A percentile compares a stretch with the other conserved stretches of the same genome.
phyloP scores from a whole-genome alignment of 2,329 filamentous ascomycete genomes.

The Seiridium unicorne region DNA sequence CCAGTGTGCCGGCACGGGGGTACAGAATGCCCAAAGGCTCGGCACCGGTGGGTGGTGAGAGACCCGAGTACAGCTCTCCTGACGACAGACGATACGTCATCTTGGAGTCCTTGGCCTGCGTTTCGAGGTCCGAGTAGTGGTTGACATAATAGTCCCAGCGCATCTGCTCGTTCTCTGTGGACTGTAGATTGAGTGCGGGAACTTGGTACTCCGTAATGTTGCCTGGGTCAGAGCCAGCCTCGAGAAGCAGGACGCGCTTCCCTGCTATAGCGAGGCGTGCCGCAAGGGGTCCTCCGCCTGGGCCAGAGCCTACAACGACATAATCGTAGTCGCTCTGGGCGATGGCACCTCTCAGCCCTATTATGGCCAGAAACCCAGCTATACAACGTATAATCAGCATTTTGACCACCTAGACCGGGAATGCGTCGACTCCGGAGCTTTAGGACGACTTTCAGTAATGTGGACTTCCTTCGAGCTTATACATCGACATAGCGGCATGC shows the following conservation, averaged over 20 bases:
- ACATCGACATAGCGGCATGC: too few relatives aligned
- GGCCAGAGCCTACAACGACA: conserved; percentile 51
- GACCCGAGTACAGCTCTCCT: conserved; percentile 33
- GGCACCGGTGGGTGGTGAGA: conserved; percentile 17
- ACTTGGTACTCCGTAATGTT: conserved; percentile 19
- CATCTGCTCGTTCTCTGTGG: conserved; percentile 19
- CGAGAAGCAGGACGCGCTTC: conserved; percentile 48
- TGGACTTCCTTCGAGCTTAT: too few relatives aligned
- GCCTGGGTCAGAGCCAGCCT: conserved; percentile 36
- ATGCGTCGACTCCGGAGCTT: too few relatives aligned
- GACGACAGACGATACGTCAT: conserved; percentile 33
- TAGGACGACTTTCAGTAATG: too few relatives aligned
- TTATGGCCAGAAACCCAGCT: neutral
- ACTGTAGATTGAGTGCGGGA: conserved; percentile 18
- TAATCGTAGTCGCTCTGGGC: conserved; percentile 40
- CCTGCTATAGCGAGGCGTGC: conserved; percentile 48
- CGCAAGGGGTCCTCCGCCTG: conserved; percentile 49
- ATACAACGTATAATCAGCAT: too few relatives aligned
- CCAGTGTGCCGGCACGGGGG: conserved; percentile 35
- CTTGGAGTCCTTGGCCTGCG: conserved; percentile 52
- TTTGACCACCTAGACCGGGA: too few relatives aligned
- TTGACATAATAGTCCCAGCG: conserved; percentile 62
- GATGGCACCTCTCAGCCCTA: too few relatives aligned
- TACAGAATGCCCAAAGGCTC: conserved; percentile 30
- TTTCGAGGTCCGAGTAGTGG: conserved; percentile 53